phyloP scores from a whole-genome alignment of 73 alveolate species.

The Paramecium pentaurelia region DNA sequence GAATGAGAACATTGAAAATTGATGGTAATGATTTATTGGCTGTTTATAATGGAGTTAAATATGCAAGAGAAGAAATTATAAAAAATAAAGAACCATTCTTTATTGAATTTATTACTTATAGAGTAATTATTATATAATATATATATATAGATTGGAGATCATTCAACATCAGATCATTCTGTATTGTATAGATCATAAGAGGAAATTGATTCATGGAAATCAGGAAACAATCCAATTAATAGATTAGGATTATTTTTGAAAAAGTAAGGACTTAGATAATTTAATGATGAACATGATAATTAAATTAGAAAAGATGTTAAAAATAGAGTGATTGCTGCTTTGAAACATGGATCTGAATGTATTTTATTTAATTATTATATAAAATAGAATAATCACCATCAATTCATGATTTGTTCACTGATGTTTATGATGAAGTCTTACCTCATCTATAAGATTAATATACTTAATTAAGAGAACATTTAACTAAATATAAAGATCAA shows the following conservation, averaged over 20 bases:
- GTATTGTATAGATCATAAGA: slow-evolving; percentile 75
- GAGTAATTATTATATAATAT: slow-evolving; percentile 46
- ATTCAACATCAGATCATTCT: slow-evolving; percentile 90
- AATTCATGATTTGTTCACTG: slow-evolving; percentile 73
- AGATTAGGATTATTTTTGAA: slow-evolving; percentile 64
- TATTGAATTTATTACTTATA: slow-evolving; percentile 91
- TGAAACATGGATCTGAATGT: slow-evolving; percentile 69
- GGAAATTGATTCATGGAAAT: slow-evolving; percentile 70
- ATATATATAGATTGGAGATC: slow-evolving; percentile 78
- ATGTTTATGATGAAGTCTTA: slow-evolving; percentile 76
- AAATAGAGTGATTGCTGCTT: slow-evolving; percentile 47
- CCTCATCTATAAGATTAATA: slow-evolving; percentile 70
- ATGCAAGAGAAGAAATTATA: slow-evolving; percentile 83
- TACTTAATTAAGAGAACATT: slow-evolving; percentile 63
- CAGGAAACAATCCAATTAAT: slow-evolving; percentile 59
- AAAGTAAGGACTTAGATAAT: slow-evolving; percentile 60
- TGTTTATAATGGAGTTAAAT: slow-evolving; percentile 78
- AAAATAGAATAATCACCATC: slow-evolving; percentile 63
- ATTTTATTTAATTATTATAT: slow-evolving; percentile 7
- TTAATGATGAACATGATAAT: slow-evolving; percentile 61
- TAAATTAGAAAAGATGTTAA: slow-evolving; percentile 33
- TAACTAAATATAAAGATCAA: slow-evolving; percentile 70
- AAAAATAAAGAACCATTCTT: slow-evolving; percentile 79
- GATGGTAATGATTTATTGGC: slow-evolving; percentile 97
- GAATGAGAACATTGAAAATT: slow-evolving; percentile 87